These are phyloP conservation scores for Microcyclosporella mali DNA, from an alignment of 2,329 filamentous ascomycete genomes.

Conservation along the genomic window DNA sequence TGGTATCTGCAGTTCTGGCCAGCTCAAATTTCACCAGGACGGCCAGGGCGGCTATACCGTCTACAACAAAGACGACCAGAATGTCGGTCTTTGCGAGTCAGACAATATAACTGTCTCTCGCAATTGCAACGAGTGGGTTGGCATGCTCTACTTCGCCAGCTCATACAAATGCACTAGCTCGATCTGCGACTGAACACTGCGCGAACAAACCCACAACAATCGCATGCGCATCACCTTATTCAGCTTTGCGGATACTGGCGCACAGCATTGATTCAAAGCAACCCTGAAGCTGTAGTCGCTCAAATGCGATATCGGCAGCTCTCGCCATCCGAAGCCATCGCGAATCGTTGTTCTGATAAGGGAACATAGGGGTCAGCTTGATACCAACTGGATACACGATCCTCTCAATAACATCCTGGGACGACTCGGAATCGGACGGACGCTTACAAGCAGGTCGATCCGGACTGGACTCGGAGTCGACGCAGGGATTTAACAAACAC, in stretches of 20 bases:
- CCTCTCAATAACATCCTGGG: no score
- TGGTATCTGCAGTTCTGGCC: slow-evolving; percentile 14
- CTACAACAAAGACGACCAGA: slow-evolving; percentile 6
- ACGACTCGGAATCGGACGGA: no score
- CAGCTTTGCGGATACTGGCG: no score
- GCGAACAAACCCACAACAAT: neutral
- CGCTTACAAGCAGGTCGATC: no score
- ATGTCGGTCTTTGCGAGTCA: slow-evolving; percentile 12
- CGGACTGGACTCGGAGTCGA: no score
- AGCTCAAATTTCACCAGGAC: slow-evolving; percentile 14
- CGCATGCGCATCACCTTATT: no score
- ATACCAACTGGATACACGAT: no score
- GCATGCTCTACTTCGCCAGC: slow-evolving; percentile 14
- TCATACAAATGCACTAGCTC: slow-evolving; percentile 16
- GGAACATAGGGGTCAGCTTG: no score
- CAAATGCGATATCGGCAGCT: neutral
- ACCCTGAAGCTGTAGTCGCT: no score
- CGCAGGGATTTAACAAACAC: no score
- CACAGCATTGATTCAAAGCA: no score
- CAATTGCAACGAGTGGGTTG: slow-evolving; percentile 18
- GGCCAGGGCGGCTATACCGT: slow-evolving; percentile 8
- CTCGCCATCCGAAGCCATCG: neutral
- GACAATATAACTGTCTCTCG: slow-evolving; percentile 3
- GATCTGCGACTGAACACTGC: slow-evolving; percentile 4
- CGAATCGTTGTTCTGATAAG: neutral